Percentiles rank a stretch among this genome's conserved stretches.
Conservation (phyloP, 1,284 basidiomycete genomes). For the Blastosporella zonata region DNA sequence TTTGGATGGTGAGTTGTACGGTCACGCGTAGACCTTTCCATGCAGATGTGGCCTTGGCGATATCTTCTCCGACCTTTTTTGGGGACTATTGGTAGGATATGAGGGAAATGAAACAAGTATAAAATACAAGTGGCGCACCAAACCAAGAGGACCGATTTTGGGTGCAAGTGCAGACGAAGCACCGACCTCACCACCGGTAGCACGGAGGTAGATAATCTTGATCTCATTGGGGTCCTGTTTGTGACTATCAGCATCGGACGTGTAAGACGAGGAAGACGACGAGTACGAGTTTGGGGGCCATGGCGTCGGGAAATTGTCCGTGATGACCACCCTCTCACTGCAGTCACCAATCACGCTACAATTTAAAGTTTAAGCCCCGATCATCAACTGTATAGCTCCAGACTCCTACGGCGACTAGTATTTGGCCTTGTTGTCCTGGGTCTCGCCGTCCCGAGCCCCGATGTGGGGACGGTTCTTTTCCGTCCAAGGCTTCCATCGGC, state of each 20-base stretch:
- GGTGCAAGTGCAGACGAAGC: conserved; percentile 98
- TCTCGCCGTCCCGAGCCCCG: conserved; percentile 17
- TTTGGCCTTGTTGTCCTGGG: conserved; percentile 32
- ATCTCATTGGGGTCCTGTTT: conserved; percentile 86
- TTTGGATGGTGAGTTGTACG: conserved; percentile 99
- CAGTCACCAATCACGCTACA: conserved; percentile 21
- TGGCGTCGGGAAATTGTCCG: conserved; percentile 31
- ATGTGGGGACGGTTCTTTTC: conserved; percentile 7
- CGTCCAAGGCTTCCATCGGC: conserved; percentile 26
- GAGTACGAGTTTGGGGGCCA: conserved; percentile 79
- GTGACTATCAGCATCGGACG: conserved; percentile 18
- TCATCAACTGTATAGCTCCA: conserved; percentile 50
- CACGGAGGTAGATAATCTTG: conserved; percentile 99
- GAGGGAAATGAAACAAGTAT: conserved; percentile 9
- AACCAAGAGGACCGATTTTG: conserved; percentile 99
- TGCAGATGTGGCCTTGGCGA: conserved; percentile 96
- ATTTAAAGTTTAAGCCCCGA: conserved; percentile 54
- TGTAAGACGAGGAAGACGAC: neutral
- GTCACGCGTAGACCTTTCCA: conserved; percentile 99
- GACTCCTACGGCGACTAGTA: conserved; percentile 16
- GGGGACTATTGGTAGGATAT: conserved; percentile 67
- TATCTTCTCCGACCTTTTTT: conserved; percentile 99
- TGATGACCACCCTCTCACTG: conserved; percentile 17
- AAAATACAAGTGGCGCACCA: conserved; percentile 59
- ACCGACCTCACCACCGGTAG: conserved; percentile 99